Evolutionary conservation across 352 stramenopile genomes (phyloP), one percentile per base, ranked within the genome.

Genomic region (Pythium utonaiense): DNA sequence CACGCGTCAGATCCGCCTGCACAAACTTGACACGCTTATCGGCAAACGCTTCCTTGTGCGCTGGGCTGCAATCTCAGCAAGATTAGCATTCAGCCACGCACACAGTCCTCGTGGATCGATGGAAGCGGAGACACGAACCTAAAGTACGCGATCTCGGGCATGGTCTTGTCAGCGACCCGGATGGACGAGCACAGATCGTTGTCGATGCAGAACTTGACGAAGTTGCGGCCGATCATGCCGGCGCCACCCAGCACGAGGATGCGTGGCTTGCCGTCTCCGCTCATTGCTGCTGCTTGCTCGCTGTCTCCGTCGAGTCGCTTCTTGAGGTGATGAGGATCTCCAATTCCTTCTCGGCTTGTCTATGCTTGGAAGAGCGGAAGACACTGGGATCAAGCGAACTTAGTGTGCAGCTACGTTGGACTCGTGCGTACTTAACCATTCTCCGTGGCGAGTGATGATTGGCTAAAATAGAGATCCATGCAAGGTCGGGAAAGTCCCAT

Each of bases 141-240:
- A 54, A 95, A 93, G 73, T 95, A 95, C 31, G 86, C 87, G 67
- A 93, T 95, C 69, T 89, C 84, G 40, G 83, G 80, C 78, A 93
- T 88, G 19, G 84, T 89, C 70, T 95, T 95, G 73, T 95, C 86
- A 31, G 81, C 83, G 53, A 95, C 82, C 44, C 84, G 83, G 54
- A 95, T 86, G 59, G 69, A 68, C 10, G 75, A 74, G 50, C 72
- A 76, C 14, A 93, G 53, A 50, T 93, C 80, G 25, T 78, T 69
- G 63, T 90, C 80, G 19, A 95, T 64, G 44, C 83, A 83, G 65
- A 79, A 86, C 69, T 93, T 76, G 50, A 94, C 81, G 47, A 95
- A 91, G 77, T 93, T 95, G 64, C 86, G 81, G 60, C 86, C 86
- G 53, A 95, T 89, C 81, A 93, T 92, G 53, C 86, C 86, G 60